Conservation (phyloP, 305 asterid genomes). For the Andrographis paniculata region DNA sequence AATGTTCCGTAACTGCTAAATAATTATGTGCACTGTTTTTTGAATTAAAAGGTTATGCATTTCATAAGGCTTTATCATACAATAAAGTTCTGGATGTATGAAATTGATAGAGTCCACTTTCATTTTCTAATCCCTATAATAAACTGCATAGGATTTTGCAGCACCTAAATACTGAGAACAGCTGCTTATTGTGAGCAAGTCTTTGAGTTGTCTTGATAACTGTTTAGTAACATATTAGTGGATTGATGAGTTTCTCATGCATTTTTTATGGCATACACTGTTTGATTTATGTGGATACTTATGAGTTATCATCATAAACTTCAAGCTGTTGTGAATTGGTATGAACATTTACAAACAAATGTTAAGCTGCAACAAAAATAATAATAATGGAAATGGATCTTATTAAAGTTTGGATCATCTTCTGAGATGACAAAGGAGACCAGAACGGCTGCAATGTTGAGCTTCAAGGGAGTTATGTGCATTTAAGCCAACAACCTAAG, state of each 20-base stretch:
- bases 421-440: constrained; percentile 16
- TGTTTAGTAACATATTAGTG: too few species aligned
- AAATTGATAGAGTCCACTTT: too few species aligned
- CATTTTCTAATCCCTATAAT: too few species aligned
- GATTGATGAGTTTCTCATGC: constrained; percentile 4
- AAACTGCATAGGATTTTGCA: too few species aligned
- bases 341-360: constrained; percentile 3
- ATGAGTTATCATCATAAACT: constrained; percentile 11
- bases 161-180: too few species aligned
- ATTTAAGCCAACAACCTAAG: background rate
- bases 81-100: too few species aligned
- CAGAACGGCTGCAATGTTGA: constrained; percentile 17
- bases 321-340: background rate
- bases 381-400: constrained; percentile 11
- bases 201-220: too few species aligned
- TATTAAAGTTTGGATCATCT: constrained; percentile 8
- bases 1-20: too few species aligned
- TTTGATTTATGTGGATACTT: constrained; percentile 2
- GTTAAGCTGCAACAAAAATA: background rate
- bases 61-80: too few species aligned
- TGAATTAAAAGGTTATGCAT: too few species aligned
- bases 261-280: constrained; percentile 7
- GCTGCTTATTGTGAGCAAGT: too few species aligned
- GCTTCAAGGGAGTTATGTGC: constrained; percentile 18
- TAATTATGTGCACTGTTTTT: too few species aligned